Evolutionary conservation across 495 filamentous ascomycete species (phyloP), one percentile per base, ranked within the genome.

Genomic region (Aspergillus affinis): DNA sequence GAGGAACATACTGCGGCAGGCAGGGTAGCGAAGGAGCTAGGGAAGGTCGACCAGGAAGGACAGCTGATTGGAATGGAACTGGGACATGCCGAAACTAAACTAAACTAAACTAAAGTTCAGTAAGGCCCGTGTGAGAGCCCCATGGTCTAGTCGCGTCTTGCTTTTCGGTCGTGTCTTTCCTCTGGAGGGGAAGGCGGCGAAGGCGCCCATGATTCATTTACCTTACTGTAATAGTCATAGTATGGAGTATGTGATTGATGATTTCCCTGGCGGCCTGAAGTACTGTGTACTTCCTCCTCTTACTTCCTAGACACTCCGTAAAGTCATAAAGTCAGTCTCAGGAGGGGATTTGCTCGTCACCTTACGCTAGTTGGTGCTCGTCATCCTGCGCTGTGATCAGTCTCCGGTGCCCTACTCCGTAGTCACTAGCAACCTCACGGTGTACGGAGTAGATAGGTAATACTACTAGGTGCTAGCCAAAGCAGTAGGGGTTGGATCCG

Each of bases 51-150:
- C 19, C 51, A 7, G 36, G 15, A n/a, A 44, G 48, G 21, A 23
- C 30, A 45, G 30, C 4, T 46, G 54, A 51, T 47, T 6, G 36
- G 36, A 41, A 12, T 13, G 36, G 36, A 41, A 41, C 51, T 57
- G 56, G 61, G 61, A 64, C 61, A 64, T 60, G 61, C 61, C 61
- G 61, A 60, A 64, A 60, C 61, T 60, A 64, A 60, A 30, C 53
- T 48, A 60, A 64, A 60, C 61, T 60, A 64, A 60, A 30, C 53
- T 48, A 63, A 49, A 56, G 36, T 59, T 53, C 51, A 58, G 57
- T 48, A 63, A 55, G 59, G 63, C 63, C 63, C 55, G 63, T 62
- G 63, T 59, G 53, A 65, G 57, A 65, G 63, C 63, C 63, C 63
- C 59, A 65, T 59, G 44, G 23, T 26, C 23, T 26, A 26, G 23